Percentiles rank a stretch among this genome's conserved stretches.
phyloP scores from a whole-genome alignment of 73 alveolate genomes.

The Paramecium bursaria region DNA sequence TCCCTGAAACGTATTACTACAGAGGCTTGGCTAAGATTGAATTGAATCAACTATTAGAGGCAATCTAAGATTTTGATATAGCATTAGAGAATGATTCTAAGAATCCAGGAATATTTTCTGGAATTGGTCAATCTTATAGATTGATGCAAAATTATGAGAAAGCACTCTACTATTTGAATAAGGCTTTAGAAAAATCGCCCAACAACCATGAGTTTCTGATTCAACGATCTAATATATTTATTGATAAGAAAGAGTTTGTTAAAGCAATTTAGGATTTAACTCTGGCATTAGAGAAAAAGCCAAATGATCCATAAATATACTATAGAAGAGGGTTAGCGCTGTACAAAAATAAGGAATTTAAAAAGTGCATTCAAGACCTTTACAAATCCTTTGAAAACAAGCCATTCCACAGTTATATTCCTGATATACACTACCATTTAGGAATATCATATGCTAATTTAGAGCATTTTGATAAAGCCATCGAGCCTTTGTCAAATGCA shows the following conservation, averaged over 20 bases:
- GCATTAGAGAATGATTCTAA: slow-evolving; percentile 75
- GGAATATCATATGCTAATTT: slow-evolving; percentile 89
- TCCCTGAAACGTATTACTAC: slow-evolving; percentile 80
- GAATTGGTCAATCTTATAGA: slow-evolving; percentile 83
- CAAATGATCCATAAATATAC: slow-evolving; percentile 83
- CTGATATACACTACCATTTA: slow-evolving; percentile 91
- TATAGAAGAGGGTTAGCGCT: slow-evolving; percentile 88
- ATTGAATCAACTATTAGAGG: slow-evolving; percentile 74
- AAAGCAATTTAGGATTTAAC: slow-evolving; percentile 83
- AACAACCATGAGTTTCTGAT: slow-evolving; percentile 77
- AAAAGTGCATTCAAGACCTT: slow-evolving; percentile 79
- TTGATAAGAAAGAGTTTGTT: slow-evolving; percentile 69
- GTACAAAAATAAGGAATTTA: slow-evolving; percentile 77
- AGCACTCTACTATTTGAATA: slow-evolving; percentile 79
- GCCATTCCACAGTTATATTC: slow-evolving; percentile 84
- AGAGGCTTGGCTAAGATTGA: slow-evolving; percentile 86
- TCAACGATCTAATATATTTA: slow-evolving; percentile 81
- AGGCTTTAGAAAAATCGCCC: slow-evolving; percentile 79
- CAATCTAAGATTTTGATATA: slow-evolving; percentile 81
- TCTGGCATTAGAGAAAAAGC: slow-evolving; percentile 74
- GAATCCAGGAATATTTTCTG: slow-evolving; percentile 83
- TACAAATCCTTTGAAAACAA: slow-evolving; percentile 76
- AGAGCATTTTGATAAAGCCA: slow-evolving; percentile 86
- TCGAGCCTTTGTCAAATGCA: slow-evolving; percentile 82
- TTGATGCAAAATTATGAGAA: slow-evolving; percentile 83